Evolutionary conservation across 164 flowering plant species (phyloP).

Genomic region (Warburgia ugandensis): DNA sequence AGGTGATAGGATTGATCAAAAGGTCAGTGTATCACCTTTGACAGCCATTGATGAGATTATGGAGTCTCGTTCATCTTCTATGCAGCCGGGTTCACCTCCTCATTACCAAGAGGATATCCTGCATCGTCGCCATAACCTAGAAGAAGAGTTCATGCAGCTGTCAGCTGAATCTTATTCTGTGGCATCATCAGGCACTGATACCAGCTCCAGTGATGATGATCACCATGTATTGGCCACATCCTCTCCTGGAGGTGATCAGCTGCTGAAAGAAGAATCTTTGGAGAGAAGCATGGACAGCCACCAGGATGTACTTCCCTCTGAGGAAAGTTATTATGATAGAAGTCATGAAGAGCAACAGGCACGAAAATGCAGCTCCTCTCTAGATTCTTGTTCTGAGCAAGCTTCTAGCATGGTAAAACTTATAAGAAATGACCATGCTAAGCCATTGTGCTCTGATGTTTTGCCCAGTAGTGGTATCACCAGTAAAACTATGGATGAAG

Average conservation of each 20-base stretch:
- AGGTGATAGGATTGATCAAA: constrained; percentile 13
- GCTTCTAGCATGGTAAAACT: constrained; percentile 7
- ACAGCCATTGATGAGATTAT: constrained; percentile 33
- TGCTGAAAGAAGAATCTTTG: constrained; percentile 17
- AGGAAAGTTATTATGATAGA: constrained; percentile 9
- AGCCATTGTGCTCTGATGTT: constrained; percentile 6
- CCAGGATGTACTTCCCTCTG: constrained; percentile 5
- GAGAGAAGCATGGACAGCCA: constrained; percentile 16
- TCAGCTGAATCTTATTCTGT: constrained; percentile 79
- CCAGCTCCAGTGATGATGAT: constrained; percentile 58
- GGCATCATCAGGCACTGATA: constrained; percentile 75
- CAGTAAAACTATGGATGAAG: constrained; percentile 15
- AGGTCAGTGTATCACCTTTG: constrained; percentile 17
- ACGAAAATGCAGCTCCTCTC: constrained; percentile 17
- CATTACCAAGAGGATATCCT: constrained; percentile 77
- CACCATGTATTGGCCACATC: constrained; percentile 28
- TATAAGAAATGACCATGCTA: constrained; percentile 10
- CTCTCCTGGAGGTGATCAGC: constrained; percentile 19
- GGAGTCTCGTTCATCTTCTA: constrained; percentile 39
- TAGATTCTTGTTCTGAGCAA: constrained; percentile 16
- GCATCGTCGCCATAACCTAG: constrained; percentile 79
- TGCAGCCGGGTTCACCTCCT: constrained; percentile 67
- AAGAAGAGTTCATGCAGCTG: constrained; percentile 76
- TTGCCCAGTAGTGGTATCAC: no score
- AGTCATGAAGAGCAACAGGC: constrained; percentile 9